Evolutionary conservation across 177 flowering plant genomes (phyloP).

Genomic region (Telopea speciosissima): DNA sequence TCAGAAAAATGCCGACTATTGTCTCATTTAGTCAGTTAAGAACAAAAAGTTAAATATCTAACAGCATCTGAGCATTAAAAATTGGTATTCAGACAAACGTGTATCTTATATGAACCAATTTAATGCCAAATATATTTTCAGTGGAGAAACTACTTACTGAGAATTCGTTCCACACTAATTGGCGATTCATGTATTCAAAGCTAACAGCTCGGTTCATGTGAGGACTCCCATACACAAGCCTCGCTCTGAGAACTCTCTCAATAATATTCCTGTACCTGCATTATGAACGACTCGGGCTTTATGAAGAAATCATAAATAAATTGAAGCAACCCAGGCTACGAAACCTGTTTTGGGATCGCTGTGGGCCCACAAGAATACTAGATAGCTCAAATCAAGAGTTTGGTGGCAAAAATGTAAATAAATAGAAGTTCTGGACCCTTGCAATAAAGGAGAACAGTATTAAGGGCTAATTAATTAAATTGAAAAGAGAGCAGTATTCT

Average conservation of each 20-base stretch:
- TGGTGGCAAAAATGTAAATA: background rate
- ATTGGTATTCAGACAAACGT: no score
- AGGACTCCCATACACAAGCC: conserved; percentile 93
- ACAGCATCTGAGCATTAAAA: no score
- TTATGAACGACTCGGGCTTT: conserved; percentile 1
- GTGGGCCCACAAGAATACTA: background rate
- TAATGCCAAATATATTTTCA: background rate
- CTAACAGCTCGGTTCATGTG: conserved; percentile 95
- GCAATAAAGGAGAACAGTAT: no score
- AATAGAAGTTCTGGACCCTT: background rate
- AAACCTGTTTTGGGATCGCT: no score
- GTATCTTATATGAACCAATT: background rate
- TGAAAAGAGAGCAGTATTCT: no score
- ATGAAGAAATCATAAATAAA: conserved; percentile 4
- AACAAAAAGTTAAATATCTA: no score
- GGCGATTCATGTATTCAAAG: conserved; percentile 99
- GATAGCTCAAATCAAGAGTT: background rate
- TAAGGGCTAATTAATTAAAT: no score
- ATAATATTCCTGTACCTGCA: conserved; percentile 83
- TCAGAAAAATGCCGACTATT: no score
- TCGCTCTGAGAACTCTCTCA: conserved; percentile 82
- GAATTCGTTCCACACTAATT: conserved; percentile 97
- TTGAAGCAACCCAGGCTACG: no score
- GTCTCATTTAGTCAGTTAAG: no score
- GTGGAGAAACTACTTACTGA: conserved; percentile 48